These are phyloP conservation scores for Penicillium paradoxum DNA, from an alignment of 495 filamentous ascomycete genomes.

Conservation along the genomic window DNA sequence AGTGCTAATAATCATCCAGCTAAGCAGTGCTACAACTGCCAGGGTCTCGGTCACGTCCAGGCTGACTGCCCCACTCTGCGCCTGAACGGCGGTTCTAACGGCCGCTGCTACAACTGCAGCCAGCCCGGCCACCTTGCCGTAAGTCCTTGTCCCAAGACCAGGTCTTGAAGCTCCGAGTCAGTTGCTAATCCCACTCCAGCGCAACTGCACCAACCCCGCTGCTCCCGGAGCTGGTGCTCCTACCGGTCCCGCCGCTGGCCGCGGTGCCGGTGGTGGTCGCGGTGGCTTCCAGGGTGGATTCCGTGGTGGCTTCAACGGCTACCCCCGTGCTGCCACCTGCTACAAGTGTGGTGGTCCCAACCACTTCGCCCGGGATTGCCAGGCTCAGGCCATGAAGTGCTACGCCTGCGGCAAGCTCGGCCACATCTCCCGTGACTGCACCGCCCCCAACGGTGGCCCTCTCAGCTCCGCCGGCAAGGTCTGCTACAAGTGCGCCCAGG, in stretches of 20 bases:
- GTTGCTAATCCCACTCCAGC: slow-evolving; percentile 41
- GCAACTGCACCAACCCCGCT: slow-evolving; percentile 73
- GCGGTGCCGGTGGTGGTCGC: slow-evolving; percentile 37
- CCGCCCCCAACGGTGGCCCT: slow-evolving; percentile 92
- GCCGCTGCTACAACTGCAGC: slow-evolving; percentile 94
- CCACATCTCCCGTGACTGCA: slow-evolving; percentile 97
- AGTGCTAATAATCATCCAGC: slow-evolving; percentile 44
- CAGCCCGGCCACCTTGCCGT: slow-evolving; percentile 86
- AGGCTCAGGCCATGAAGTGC: slow-evolving; percentile 99
- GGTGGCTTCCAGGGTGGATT: slow-evolving; percentile 62
- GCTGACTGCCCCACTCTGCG: slow-evolving; percentile 97
- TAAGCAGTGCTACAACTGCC: slow-evolving; percentile 99
- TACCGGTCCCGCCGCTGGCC: slow-evolving; percentile 60
- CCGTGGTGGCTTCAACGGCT: slow-evolving; percentile 64
- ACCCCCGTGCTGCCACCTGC: slow-evolving; percentile 83
- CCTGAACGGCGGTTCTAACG: slow-evolving; percentile 73
- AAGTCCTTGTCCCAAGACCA: slow-evolving; percentile 20
- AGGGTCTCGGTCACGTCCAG: slow-evolving; percentile 96
- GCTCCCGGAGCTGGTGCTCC: slow-evolving; percentile 44
- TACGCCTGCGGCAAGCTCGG: slow-evolving; percentile 99
- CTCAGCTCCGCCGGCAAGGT: slow-evolving; percentile 95
- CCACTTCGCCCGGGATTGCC: slow-evolving; percentile 97
- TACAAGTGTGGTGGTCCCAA: slow-evolving; percentile 99
- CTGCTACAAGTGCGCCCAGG: slow-evolving; percentile 95
- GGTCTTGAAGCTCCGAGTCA: not conserved